These are phyloP conservation scores for Russula emetica DNA, from an alignment of 768 basidiomycete genomes.

Conservation along the genomic window DNA sequence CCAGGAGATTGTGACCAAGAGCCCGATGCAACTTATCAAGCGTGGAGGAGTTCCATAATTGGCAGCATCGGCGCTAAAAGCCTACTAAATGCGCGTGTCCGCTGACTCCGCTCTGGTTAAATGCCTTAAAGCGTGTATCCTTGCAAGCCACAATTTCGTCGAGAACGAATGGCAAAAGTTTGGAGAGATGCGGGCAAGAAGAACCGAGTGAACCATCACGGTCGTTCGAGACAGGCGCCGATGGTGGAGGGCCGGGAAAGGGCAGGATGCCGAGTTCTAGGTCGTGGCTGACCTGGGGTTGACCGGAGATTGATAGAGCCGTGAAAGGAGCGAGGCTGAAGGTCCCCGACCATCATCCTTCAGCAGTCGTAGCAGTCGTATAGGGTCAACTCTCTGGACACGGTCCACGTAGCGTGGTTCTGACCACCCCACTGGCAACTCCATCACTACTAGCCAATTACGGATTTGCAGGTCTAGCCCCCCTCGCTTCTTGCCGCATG, in stretches of 20 bases:
- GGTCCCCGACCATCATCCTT: conserved; percentile 9
- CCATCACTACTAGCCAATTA: conserved; percentile 5
- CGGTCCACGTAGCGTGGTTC: not conserved
- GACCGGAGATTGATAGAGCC: conserved; percentile 22
- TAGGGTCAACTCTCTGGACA: not conserved
- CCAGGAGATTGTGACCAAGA: conserved; percentile 14
- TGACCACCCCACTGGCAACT: not conserved
- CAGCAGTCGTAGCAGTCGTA: not conserved
- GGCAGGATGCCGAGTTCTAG: not conserved
- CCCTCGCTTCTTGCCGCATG: conserved; percentile 27
- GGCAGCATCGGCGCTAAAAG: not conserved
- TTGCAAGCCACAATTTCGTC: not conserved
- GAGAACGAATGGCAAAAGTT: not conserved
- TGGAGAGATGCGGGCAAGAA: not conserved
- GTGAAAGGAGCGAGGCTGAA: not conserved
- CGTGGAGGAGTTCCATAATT: conserved; percentile 8
- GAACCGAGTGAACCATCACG: not conserved
- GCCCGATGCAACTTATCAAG: conserved; percentile 20
- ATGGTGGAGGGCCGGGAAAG: not conserved
- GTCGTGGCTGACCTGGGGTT: not conserved
- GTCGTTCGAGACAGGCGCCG: not conserved
- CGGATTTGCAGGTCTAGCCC: conserved; percentile 24
- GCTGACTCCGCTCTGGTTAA: not conserved
- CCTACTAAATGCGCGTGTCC: no score
- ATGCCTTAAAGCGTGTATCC: not conserved